phyloP scores from a whole-genome alignment of 331 rosid genomes.

The Prunus yedoensis region DNA sequence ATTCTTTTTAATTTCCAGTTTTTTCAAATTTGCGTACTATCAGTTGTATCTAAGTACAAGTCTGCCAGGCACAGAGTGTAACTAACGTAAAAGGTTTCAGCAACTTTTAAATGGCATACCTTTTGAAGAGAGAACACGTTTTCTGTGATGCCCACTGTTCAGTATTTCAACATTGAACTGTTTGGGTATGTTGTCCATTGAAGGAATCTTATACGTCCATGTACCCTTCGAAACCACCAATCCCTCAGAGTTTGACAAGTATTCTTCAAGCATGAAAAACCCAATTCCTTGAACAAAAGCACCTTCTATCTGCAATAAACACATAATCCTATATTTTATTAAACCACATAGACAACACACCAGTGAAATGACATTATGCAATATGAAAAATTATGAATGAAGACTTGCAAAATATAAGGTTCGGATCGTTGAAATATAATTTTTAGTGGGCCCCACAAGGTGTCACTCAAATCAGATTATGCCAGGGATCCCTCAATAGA shows the following conservation, averaged over 20 bases:
- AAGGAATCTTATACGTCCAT: conserved; percentile 88
- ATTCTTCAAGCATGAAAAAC: conserved; percentile 89
- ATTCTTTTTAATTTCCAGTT: neutral
- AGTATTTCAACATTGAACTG: conserved; percentile 78
- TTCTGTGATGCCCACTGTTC: conserved; percentile 72
- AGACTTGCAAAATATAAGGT: no score
- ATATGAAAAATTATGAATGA: neutral
- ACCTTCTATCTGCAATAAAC: conserved; percentile 82
- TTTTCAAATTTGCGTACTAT: neutral
- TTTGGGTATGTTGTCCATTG: conserved; percentile 82
- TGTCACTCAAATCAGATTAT: no score
- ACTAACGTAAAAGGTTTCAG: neutral
- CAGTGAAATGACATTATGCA: neutral
- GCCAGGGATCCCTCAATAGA: no score
- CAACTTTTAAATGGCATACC: conserved; percentile 39
- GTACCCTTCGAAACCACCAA: conserved; percentile 64
- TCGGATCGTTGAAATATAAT: no score
- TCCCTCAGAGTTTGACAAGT: conserved; percentile 58
- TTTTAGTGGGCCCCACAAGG: no score
- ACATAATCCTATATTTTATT: neutral
- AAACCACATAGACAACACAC: neutral
- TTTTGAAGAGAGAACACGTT: conserved; percentile 85
- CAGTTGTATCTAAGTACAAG: neutral
- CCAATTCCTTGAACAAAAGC: conserved; percentile 93
- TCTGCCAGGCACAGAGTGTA: neutral